Evolutionary conservation across 106 monocot genomes (phyloP).

Genomic region (Chionographis japonica): DNA sequence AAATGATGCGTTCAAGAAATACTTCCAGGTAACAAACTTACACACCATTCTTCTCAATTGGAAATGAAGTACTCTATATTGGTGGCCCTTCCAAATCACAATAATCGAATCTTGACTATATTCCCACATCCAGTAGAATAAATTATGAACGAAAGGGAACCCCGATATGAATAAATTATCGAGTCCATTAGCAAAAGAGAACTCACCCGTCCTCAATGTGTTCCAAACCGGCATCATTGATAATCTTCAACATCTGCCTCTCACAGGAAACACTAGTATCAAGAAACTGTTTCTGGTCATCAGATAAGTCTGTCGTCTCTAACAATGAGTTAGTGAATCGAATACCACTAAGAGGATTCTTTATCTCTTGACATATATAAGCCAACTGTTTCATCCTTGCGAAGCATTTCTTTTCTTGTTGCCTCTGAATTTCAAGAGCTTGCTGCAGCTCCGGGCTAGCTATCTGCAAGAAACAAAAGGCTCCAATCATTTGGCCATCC

Average conservation of each 20-base stretch:
- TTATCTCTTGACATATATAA: slow-evolving; percentile 88
- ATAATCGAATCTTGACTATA: too few relatives aligned
- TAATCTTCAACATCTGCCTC: slow-evolving; percentile 75
- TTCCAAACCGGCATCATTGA: slow-evolving; percentile 64
- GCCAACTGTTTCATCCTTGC: slow-evolving; percentile 90
- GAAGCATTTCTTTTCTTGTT: slow-evolving; percentile 80
- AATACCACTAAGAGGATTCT: slow-evolving; percentile 83
- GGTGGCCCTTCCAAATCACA: too few relatives aligned
- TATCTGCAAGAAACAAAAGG: slow-evolving; percentile 93
- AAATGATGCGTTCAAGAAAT: too few relatives aligned
- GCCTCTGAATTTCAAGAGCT: slow-evolving; percentile 81
- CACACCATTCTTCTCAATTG: too few relatives aligned
- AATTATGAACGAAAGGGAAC: too few relatives aligned
- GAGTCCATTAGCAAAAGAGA: background rate
- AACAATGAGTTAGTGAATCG: slow-evolving; percentile 73
- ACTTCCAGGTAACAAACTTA: too few relatives aligned
- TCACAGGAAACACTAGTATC: slow-evolving; percentile 83
- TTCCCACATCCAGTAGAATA: too few relatives aligned
- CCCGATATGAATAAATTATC: too few relatives aligned
- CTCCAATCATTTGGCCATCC: slow-evolving; percentile 69
- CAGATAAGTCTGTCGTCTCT: slow-evolving; percentile 69
- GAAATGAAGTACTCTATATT: too few relatives aligned
- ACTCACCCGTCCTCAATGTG: slow-evolving; percentile 82
- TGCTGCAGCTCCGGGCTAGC: slow-evolving; percentile 86
- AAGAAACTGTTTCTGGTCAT: slow-evolving; percentile 92